Conservation (phyloP, 1,284 basidiomycete species). For the Pyrrhoderma lamaoense region DNA sequence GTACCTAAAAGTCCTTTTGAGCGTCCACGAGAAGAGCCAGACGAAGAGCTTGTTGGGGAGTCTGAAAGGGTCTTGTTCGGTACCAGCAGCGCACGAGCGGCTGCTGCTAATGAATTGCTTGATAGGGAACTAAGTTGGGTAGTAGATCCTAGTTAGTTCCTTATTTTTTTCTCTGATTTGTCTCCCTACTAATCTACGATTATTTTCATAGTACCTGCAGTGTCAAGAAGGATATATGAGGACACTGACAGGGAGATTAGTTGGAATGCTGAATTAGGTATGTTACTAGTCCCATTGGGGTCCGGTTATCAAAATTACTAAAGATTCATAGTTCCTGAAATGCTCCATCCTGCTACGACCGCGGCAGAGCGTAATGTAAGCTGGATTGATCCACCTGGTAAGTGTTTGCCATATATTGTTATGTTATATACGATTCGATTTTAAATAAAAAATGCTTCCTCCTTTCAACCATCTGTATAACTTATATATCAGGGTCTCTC, state of each 20-base stretch:
- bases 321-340: conserved; percentile 38
- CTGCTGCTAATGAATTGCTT: conserved; percentile 5
- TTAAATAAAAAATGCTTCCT: conserved; percentile 1
- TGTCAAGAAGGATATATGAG: background rate
- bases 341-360: conserved; percentile 26
- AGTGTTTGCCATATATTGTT: too few relatives aligned
- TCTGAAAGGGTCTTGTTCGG: conserved; percentile 47
- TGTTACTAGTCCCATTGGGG: conserved; percentile 21
- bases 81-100: background rate
- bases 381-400: too few relatives aligned
- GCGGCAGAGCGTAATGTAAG: background rate
- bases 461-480: too few relatives aligned
- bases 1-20: conserved; percentile 71
- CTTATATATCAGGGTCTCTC: conserved; percentile 3
- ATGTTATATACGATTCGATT: too few relatives aligned
- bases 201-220: conserved; percentile 4
- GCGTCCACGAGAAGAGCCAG: conserved; percentile 23
- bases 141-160: conserved; percentile 52
- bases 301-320: too few relatives aligned
- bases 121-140: conserved; percentile 71
- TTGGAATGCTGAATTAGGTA: conserved; percentile 66
- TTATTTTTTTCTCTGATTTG: background rate
- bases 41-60: conserved; percentile 48
- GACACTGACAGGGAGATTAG: conserved; percentile 56
- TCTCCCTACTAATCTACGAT: background rate